Evolutionary conservation across 208 protist species (phyloP).

Genomic region (Leptomonas pyrrhocoris): DNA sequence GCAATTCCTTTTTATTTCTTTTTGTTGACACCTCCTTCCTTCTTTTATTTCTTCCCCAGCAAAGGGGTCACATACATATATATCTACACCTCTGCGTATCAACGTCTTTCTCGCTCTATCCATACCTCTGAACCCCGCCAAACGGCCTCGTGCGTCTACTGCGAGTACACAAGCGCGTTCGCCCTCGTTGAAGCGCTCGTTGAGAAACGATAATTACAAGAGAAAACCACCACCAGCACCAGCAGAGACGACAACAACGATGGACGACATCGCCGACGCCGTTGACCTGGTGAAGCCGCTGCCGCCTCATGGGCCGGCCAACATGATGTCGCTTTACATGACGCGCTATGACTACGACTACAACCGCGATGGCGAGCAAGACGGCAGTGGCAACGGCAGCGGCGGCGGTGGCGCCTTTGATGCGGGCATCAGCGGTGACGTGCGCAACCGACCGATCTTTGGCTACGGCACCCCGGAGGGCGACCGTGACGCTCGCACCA

Average conservation of each 20-base stretch:
- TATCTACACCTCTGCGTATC: too few relatives aligned
- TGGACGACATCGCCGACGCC: background rate
- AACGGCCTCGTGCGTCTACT: too few relatives aligned
- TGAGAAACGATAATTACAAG: too few relatives aligned
- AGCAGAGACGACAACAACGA: background rate
- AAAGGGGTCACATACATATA: too few relatives aligned
- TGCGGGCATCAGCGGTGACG: conserved; percentile 61
- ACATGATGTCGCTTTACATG: conserved; percentile 84
- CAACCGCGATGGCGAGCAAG: conserved; percentile 47
- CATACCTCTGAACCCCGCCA: too few relatives aligned
- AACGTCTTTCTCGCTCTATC: too few relatives aligned
- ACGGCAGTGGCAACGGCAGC: background rate
- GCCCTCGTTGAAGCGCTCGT: too few relatives aligned
- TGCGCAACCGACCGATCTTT: conserved; percentile 78
- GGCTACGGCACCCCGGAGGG: conserved; percentile 34
- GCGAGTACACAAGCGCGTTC: too few relatives aligned
- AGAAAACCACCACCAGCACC: too few relatives aligned
- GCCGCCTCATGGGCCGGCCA: conserved; percentile 61
- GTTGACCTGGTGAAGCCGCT: conserved; percentile 18
- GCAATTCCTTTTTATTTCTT: too few relatives aligned
- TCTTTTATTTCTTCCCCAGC: too few relatives aligned
- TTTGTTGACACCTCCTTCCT: too few relatives aligned
- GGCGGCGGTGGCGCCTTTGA: conserved; percentile 14
- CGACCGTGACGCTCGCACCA: conserved; percentile 43
- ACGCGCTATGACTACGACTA: conserved; percentile 91